phyloP scores from a whole-genome alignment of 139 green algal species.

The Coccomyxa sp. region DNA sequence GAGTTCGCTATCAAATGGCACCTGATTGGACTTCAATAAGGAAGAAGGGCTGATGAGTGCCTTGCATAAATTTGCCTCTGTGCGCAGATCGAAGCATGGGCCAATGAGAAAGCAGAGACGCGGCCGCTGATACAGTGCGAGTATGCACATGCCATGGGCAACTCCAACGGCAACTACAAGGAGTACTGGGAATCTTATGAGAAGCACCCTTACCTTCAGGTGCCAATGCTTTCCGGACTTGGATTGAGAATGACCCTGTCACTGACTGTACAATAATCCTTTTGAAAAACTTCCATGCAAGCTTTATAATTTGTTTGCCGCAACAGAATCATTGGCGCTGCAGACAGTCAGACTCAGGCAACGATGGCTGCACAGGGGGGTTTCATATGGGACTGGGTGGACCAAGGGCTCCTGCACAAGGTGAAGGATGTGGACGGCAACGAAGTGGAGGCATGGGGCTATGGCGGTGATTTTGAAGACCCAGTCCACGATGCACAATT shows the following conservation, averaged over 20 bases:
- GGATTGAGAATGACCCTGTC: too few relatives aligned
- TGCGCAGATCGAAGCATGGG: neutral
- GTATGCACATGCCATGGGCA: constrained; percentile 97
- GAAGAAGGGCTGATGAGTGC: too few relatives aligned
- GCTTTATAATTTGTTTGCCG: too few relatives aligned
- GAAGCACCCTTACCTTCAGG: constrained; percentile 34
- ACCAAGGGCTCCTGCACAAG: constrained; percentile 73
- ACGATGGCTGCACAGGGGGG: constrained; percentile 58
- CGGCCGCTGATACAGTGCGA: constrained; percentile 94
- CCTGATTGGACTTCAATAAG: too few relatives aligned
- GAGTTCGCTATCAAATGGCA: too few relatives aligned
- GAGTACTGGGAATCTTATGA: constrained; percentile 89
- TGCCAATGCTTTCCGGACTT: neutral
- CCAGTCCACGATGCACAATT: constrained; percentile 87
- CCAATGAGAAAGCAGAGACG: constrained; percentile 14
- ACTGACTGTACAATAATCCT: too few relatives aligned
- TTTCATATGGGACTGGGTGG: constrained; percentile 99
- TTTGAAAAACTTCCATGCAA: too few relatives aligned
- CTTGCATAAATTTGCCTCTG: neutral
- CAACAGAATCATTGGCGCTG: too few relatives aligned
- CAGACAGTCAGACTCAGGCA: too few relatives aligned
- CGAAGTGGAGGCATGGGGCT: constrained; percentile 69
- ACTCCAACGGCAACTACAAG: constrained; percentile 87
- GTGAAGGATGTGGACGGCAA: constrained; percentile 1
- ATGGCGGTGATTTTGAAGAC: constrained; percentile 94